These are phyloP conservation scores for Chaetomiaceae sp. DNA, from an alignment of 2,329 filamentous ascomycete species.

Conservation along the genomic window DNA sequence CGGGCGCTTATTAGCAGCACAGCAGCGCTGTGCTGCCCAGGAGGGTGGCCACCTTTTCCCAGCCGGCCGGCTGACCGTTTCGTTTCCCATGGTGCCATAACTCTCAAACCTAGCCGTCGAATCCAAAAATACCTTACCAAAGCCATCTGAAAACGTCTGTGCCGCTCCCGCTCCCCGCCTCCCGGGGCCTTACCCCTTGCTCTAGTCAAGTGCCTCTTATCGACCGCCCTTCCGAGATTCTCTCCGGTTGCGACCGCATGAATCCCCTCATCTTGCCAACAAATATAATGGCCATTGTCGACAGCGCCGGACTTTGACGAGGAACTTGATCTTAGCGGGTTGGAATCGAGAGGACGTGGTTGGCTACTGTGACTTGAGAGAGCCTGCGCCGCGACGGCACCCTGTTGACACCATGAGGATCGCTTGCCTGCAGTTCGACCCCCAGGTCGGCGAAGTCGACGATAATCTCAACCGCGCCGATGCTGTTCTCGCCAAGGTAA, in stretches of 20 bases:
- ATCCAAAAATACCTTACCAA: constrained; percentile 5
- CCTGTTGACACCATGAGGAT: constrained; percentile 23
- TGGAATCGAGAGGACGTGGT: neutral
- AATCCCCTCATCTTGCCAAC: neutral
- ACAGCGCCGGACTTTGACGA: neutral
- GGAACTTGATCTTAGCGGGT: neutral
- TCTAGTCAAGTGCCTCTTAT: neutral
- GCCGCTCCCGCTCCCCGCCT: constrained; percentile 5
- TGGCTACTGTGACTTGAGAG: neutral
- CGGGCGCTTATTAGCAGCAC: constrained; percentile 9
- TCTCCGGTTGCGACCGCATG: neutral
- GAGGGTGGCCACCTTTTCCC: neutral
- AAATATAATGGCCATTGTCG: constrained; percentile 1
- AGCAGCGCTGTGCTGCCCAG: neutral
- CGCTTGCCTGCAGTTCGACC: constrained; percentile 67
- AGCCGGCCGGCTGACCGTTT: constrained; percentile 2
- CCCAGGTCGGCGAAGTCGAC: constrained; percentile 64
- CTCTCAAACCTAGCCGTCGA: neutral
- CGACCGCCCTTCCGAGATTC: neutral
- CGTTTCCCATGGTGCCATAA: neutral
- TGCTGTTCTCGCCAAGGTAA: constrained; percentile 51
- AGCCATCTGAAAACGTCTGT: neutral
- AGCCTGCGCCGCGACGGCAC: neutral
- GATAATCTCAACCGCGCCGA: constrained; percentile 69
- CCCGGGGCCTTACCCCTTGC: neutral